Percentiles rank a stretch among this genome's conserved stretches.
These are phyloP conservation scores for Claviceps humidiphila DNA, from an alignment of 2,329 filamentous ascomycete genomes.

Conservation along the genomic window DNA sequence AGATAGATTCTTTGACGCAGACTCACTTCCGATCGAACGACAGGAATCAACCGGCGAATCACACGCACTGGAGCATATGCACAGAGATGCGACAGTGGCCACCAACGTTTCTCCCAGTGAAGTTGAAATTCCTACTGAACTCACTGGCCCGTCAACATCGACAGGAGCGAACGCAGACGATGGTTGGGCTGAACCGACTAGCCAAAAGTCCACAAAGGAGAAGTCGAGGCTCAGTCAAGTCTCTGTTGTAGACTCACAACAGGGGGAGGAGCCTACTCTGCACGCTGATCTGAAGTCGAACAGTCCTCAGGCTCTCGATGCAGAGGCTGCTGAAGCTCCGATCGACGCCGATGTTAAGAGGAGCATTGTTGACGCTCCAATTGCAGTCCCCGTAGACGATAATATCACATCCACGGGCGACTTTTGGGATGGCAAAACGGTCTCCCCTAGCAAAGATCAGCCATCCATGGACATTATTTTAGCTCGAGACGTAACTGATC, in stretches of 20 bases:
- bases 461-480: background rate
- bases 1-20: background rate
- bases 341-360: constrained; percentile 1
- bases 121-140: background rate
- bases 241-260: constrained; percentile 2
- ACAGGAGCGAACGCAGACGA: constrained; percentile 15
- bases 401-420: background rate
- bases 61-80: constrained; percentile 1
- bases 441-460: background rate
- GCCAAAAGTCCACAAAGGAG: constrained; percentile 16
- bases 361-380: background rate
- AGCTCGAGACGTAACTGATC: background rate
- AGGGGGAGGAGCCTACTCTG: background rate
- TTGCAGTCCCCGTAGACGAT: background rate
- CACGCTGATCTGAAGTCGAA: background rate
- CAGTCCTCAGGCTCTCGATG: background rate
- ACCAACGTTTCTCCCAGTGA: too few relatives aligned
- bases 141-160: background rate
- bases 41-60: background rate
- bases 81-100: constrained; percentile 6
- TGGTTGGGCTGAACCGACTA: background rate
- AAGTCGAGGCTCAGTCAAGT: constrained; percentile 14
- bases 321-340: constrained; percentile 1
- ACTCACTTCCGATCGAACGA: background rate
- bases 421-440: background rate